These are phyloP conservation scores for Colletotrichum phormii DNA, from an alignment of 2,329 filamentous ascomycete species.

Conservation along the genomic window DNA sequence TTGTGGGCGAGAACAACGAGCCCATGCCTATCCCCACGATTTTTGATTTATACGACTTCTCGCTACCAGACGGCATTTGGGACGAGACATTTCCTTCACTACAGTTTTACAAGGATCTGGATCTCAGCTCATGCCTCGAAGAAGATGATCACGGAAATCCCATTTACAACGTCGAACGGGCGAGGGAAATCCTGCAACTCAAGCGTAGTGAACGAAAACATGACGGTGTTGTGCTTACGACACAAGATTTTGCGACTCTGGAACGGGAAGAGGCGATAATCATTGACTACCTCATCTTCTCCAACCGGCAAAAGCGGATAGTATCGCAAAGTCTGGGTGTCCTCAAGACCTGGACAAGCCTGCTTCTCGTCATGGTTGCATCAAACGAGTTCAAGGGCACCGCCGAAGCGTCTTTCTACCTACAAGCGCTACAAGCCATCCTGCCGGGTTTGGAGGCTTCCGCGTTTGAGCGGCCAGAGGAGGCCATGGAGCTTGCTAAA, in stretches of 20 bases:
- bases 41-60: conserved; percentile 94
- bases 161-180: conserved; percentile 76
- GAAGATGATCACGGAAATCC: conserved; percentile 66
- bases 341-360: conserved; percentile 84
- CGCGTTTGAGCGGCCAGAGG: conserved; percentile 74
- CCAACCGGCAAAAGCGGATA: conserved; percentile 73
- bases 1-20: conserved; percentile 74
- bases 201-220: conserved; percentile 72
- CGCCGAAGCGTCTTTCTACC: conserved; percentile 79
- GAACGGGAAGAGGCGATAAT: conserved; percentile 71
- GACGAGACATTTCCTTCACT: conserved; percentile 64
- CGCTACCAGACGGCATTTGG: conserved; percentile 66
- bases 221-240: conserved; percentile 59
- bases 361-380: conserved; percentile 86
- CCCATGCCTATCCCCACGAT: conserved; percentile 78
- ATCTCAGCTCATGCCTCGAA: conserved; percentile 74
- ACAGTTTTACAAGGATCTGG: conserved; percentile 72
- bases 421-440: conserved; percentile 88
- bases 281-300: conserved; percentile 69
- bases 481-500: conserved; percentile 81
- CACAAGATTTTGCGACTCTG: conserved; percentile 61
- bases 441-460: conserved; percentile 88
- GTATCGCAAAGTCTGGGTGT: conserved; percentile 71
- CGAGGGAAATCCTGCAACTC: conserved; percentile 79
- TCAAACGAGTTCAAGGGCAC: conserved; percentile 82